A percentile compares a stretch with the other conserved stretches of the same genome.
phyloP scores from a whole-genome alignment of 2,329 filamentous ascomycete genomes.

The Xylaria sp. region DNA sequence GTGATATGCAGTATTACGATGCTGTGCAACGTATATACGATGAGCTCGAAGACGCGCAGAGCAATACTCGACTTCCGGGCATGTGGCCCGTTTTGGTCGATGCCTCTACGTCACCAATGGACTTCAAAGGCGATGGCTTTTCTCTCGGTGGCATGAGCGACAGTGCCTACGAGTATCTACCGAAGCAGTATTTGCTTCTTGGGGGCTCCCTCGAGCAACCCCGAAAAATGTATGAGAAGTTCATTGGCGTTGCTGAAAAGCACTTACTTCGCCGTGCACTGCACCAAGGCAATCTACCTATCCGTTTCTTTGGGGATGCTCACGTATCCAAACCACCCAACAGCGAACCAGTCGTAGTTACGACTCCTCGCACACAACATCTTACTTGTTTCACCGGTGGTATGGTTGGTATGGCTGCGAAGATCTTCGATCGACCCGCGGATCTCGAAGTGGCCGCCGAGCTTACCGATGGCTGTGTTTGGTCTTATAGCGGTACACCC shows the following conservation, averaged over 20 bases:
- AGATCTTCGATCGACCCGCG: conserved; percentile 65
- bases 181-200: conserved; percentile 73
- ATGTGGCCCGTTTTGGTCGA: conserved; percentile 70
- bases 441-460: conserved; percentile 68
- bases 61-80: conserved; percentile 66
- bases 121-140: conserved; percentile 62
- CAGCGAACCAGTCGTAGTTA: conserved; percentile 42
- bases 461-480: conserved; percentile 72
- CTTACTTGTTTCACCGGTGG: conserved; percentile 72
- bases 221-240: conserved; percentile 58
- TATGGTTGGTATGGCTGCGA: conserved; percentile 72
- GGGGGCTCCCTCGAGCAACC: conserved; percentile 68
- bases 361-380: conserved; percentile 60
- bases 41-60: conserved; percentile 65
- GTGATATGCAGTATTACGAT: conserved; percentile 70
- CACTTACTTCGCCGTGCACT: conserved; percentile 58
- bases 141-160: conserved; percentile 67
- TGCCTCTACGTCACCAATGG: conserved; percentile 66
- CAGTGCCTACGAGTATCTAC: conserved; percentile 73
- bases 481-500: conserved; percentile 67
- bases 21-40: conserved; percentile 68
- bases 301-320: conserved; percentile 63
- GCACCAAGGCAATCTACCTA: conserved; percentile 55
- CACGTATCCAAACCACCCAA: conserved; percentile 45
- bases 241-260: conserved; percentile 59